Base-by-base conservation (phyloP, 805 yeast species). In the Myxozyma monticola region DNA sequence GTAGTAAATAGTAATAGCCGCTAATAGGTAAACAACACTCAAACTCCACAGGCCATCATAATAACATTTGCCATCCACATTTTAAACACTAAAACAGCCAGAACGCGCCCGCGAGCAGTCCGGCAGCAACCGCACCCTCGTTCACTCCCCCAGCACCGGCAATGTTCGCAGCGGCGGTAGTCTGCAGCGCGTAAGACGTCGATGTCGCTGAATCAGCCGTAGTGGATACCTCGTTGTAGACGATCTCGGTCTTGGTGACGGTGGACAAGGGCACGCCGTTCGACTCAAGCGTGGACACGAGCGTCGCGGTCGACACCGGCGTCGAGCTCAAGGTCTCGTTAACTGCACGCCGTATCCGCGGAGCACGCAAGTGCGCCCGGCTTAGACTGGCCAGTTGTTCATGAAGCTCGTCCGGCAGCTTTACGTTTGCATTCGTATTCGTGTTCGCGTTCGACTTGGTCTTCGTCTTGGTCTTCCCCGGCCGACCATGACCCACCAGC, bases 211-310 rank as follows among this genome's bases (percentile, higher is more conserved):
- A 4, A 15, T 21, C 14, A 14, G 36, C 12, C 4, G 35, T 8
- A 18, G 35, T 43, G 26, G 42, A 26, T 2, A 25, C 24, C 33
- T 38, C 31, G 28, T 30, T 38, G 30, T 36, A 44, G 21, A 50
- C 38, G 21, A 50, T 20, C 15, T 43, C 31, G 4, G 54, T 50
- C 18, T 24, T 9, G 9, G 54, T 50, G 28, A 42, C 39, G 7
- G 54, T 50, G 20, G 54, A 50, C 4, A 45, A 17, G 3, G 54
- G 45, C 10, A 8, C 10, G n/a, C 54, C 54, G 21, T 26, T 24
- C 2, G 46, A 28, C 22, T 45, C 25, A 17, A 37, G 26, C 12
- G 47, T 41, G 3, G 50, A 45, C 4, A 46, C 30, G 20, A 25
- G 28, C 6, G 42, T 24, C 20, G 50, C 35, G 4, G 54, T 50